These are phyloP conservation scores for Tulasnella sp. DNA, from an alignment of 768 basidiomycete genomes.

Conservation along the genomic window DNA sequence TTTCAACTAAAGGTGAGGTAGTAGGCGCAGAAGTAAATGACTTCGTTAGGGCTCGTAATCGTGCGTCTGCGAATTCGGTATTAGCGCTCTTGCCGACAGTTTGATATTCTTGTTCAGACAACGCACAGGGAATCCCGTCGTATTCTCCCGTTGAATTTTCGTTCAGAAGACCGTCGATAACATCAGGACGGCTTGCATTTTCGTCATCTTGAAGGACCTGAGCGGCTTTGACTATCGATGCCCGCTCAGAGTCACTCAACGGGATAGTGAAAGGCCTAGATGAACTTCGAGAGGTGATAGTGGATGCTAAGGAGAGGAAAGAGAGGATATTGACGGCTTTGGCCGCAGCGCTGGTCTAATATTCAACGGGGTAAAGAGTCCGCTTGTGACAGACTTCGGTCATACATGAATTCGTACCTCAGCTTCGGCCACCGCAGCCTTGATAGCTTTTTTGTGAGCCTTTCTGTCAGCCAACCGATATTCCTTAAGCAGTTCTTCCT, in stretches of 20 bases:
- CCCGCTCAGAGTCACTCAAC: constrained; percentile 48
- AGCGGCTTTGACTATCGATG: constrained; percentile 52
- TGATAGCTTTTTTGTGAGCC: constrained; percentile 8
- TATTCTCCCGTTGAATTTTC: constrained; percentile 51
- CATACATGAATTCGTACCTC: background rate
- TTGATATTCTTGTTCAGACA: background rate
- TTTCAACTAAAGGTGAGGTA: background rate
- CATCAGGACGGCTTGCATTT: constrained; percentile 47
- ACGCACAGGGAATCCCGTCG: constrained; percentile 63
- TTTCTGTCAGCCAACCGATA: background rate
- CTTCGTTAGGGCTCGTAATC: constrained; percentile 40
- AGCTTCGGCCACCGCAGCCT: constrained; percentile 9
- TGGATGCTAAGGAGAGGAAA: constrained; percentile 28
- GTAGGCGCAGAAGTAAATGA: constrained; percentile 27
- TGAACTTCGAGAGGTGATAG: constrained; percentile 24
- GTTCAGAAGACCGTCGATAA: constrained; percentile 55
- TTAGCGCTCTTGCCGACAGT: background rate
- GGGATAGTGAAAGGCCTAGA: constrained; percentile 17
- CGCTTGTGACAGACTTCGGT: background rate
- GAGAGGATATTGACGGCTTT: constrained; percentile 21
- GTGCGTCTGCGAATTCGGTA: constrained; percentile 42
- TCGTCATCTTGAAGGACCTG: constrained; percentile 58
- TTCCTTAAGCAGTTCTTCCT: background rate
- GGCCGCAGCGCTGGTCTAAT: constrained; percentile 1
- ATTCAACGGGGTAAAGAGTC: background rate